These are phyloP conservation scores for Lasiodiplodia citricola DNA, from an alignment of 2,329 filamentous ascomycete genomes.

Conservation along the genomic window DNA sequence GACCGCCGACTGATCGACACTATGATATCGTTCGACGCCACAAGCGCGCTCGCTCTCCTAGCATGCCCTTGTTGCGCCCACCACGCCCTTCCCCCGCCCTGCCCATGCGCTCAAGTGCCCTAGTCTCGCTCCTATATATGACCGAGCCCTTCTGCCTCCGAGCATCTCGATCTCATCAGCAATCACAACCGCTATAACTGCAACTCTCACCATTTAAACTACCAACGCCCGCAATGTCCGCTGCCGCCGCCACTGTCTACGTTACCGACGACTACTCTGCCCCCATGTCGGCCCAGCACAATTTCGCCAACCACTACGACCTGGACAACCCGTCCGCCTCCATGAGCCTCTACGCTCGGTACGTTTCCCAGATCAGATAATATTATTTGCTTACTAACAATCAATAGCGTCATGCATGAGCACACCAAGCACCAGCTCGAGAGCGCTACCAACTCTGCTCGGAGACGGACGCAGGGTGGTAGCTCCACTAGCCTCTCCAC, in stretches of 20 bases:
- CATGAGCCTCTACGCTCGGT: constrained; percentile 53
- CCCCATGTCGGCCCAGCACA: constrained; percentile 49
- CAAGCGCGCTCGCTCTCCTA: constrained; percentile 1
- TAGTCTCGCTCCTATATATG: constrained; percentile 7
- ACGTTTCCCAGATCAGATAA: constrained; percentile 29
- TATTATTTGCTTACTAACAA: neutral
- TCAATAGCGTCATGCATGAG: constrained; percentile 53
- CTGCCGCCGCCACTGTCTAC: constrained; percentile 37
- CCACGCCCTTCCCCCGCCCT: neutral
- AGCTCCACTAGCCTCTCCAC: constrained; percentile 28
- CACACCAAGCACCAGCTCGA: constrained; percentile 57
- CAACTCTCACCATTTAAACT: constrained; percentile 1
- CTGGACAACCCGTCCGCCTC: constrained; percentile 44
- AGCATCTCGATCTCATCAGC: neutral
- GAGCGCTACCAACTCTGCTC: constrained; percentile 51
- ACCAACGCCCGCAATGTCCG: constrained; percentile 34
- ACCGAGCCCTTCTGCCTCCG: neutral
- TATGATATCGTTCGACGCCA: constrained; percentile 21
- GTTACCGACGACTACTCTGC: constrained; percentile 47
- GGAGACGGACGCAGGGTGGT: constrained; percentile 42
- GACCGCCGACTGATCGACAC: constrained; percentile 3
- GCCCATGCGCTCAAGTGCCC: neutral
- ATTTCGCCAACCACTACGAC: constrained; percentile 52
- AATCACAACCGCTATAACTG: neutral
- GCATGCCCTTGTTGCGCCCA: neutral